Evolutionary conservation across 805 yeast genomes (phyloP).

Genomic region (Myxozyma geophila): DNA sequence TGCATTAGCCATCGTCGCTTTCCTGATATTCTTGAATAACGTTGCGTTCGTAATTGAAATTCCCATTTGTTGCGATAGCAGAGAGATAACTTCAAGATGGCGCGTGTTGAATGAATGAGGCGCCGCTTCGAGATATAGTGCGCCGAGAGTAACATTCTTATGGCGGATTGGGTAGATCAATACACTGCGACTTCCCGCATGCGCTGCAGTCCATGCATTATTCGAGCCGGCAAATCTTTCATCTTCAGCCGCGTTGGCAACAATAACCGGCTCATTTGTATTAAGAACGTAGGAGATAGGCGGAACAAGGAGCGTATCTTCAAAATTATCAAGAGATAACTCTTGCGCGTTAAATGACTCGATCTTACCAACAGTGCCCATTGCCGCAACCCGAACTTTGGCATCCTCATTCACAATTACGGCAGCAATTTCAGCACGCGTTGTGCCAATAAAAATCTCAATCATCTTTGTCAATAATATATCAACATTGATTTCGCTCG

Average conservation of each 20-base stretch:
- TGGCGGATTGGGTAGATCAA: slow-evolving; percentile 37
- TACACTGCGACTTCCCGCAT: slow-evolving; percentile 33
- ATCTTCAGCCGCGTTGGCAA: slow-evolving; percentile 29
- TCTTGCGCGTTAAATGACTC: slow-evolving; percentile 19
- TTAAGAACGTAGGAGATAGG: slow-evolving; percentile 29
- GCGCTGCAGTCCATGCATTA: slow-evolving; percentile 21
- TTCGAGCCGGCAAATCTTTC: slow-evolving; percentile 26
- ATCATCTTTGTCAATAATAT: slow-evolving; percentile 34
- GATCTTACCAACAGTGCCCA: slow-evolving; percentile 27
- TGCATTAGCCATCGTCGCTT: slow-evolving; percentile 38
- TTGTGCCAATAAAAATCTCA: slow-evolving; percentile 36
- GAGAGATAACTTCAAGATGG: slow-evolving; percentile 33
- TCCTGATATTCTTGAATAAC: slow-evolving; percentile 35
- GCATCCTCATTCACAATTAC: slow-evolving; percentile 32
- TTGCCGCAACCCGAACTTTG: slow-evolving; percentile 31
- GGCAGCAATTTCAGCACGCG: slow-evolving; percentile 35
- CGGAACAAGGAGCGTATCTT: slow-evolving; percentile 10
- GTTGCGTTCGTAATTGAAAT: slow-evolving; percentile 38
- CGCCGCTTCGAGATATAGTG: slow-evolving; percentile 38
- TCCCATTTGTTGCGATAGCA: slow-evolving; percentile 38
- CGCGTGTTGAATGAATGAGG: slow-evolving; percentile 37
- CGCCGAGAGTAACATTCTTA: slow-evolving; percentile 31
- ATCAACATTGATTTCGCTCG: slow-evolving; percentile 38
- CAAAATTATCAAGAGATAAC: slow-evolving; percentile 20
- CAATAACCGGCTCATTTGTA: slow-evolving; percentile 30